Evolutionary conservation across 1,284 basidiomycete species (phyloP).

Genomic region (Mycena citricolor): DNA sequence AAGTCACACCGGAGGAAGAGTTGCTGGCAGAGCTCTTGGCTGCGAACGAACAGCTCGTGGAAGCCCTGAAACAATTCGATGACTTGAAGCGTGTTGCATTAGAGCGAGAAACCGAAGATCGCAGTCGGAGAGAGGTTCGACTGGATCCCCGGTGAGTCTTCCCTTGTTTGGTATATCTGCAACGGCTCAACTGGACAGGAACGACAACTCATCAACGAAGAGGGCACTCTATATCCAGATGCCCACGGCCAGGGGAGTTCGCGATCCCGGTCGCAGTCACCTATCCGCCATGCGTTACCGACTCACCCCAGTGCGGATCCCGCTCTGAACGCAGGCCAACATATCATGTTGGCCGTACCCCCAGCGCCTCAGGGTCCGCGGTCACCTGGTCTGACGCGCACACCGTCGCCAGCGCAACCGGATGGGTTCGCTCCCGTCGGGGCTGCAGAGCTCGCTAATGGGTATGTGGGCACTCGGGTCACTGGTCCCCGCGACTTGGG

Average conservation of each 20-base stretch:
- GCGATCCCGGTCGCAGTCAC: slow-evolving; percentile 14
- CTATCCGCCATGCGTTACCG: slow-evolving; percentile 2
- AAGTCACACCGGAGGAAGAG: slow-evolving; percentile 52
- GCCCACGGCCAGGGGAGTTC: slow-evolving; percentile 32
- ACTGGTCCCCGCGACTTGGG: too few relatives aligned
- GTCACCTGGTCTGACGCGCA: slow-evolving; percentile 53
- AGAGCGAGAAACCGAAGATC: slow-evolving; percentile 60
- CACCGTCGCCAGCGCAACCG: slow-evolving; percentile 35
- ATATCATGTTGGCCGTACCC: slow-evolving; percentile 60
- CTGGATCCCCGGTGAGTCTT: slow-evolving; percentile 55
- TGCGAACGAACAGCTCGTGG: slow-evolving; percentile 53
- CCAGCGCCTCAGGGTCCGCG: slow-evolving; percentile 69
- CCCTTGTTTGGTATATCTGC: too few relatives aligned
- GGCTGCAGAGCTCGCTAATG: slow-evolving; percentile 11
- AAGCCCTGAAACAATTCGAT: slow-evolving; percentile 47
- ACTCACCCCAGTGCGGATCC: slow-evolving; percentile 20
- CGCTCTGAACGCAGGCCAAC: slow-evolving; percentile 25
- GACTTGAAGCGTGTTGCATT: slow-evolving; percentile 66
- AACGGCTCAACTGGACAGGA: slow-evolving; percentile 29
- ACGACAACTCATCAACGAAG: slow-evolving; percentile 12
- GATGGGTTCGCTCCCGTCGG: neutral
- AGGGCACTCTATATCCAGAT: slow-evolving; percentile 15
- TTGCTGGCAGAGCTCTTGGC: slow-evolving; percentile 61
- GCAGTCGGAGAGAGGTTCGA: slow-evolving; percentile 56
- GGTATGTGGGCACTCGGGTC: neutral